Conservation (phyloP, 2,329 filamentous ascomycete species). For the Zymoseptoria tritici region DNA sequence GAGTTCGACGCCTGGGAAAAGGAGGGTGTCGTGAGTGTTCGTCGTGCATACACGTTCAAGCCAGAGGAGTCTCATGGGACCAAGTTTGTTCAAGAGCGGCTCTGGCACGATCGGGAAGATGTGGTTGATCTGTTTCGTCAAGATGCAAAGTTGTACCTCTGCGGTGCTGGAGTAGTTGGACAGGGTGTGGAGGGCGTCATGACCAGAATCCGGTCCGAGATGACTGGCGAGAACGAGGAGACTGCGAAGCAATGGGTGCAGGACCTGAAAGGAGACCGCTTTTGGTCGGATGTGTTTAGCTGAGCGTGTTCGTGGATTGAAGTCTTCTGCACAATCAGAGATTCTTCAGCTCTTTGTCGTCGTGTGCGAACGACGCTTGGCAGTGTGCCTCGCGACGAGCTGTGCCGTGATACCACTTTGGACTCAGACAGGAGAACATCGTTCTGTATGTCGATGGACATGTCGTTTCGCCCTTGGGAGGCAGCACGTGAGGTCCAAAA, state of each 20-base stretch:
- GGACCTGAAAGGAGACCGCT: slow-evolving; percentile 39
- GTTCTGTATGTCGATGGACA: not conserved
- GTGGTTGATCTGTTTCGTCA: slow-evolving; percentile 39
- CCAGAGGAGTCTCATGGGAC: slow-evolving; percentile 40
- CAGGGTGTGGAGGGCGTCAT: slow-evolving; percentile 35
- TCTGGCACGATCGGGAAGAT: slow-evolving; percentile 42
- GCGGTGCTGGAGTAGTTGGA: slow-evolving; percentile 43
- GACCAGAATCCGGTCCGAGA: slow-evolving; percentile 38
- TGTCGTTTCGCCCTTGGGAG: not conserved
- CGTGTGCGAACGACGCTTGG: not conserved
- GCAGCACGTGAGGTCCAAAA: not conserved
- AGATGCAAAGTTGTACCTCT: slow-evolving; percentile 56
- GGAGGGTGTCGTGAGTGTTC: slow-evolving; percentile 54
- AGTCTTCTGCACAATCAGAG: not conserved
- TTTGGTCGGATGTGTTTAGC: slow-evolving; percentile 38
- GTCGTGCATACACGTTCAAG: slow-evolving; percentile 52
- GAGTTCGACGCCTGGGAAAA: slow-evolving; percentile 54
- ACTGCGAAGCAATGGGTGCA: slow-evolving; percentile 39
- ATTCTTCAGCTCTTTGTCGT: not conserved
- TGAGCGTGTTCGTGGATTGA: not conserved
- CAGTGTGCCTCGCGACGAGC: not conserved
- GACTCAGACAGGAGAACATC: not conserved
- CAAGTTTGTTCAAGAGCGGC: slow-evolving; percentile 47
- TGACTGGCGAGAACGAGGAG: slow-evolving; percentile 17
- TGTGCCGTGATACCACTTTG: not conserved